These are phyloP conservation scores for Lachnellula suecica DNA, from an alignment of 2,329 filamentous ascomycete species.

Conservation along the genomic window DNA sequence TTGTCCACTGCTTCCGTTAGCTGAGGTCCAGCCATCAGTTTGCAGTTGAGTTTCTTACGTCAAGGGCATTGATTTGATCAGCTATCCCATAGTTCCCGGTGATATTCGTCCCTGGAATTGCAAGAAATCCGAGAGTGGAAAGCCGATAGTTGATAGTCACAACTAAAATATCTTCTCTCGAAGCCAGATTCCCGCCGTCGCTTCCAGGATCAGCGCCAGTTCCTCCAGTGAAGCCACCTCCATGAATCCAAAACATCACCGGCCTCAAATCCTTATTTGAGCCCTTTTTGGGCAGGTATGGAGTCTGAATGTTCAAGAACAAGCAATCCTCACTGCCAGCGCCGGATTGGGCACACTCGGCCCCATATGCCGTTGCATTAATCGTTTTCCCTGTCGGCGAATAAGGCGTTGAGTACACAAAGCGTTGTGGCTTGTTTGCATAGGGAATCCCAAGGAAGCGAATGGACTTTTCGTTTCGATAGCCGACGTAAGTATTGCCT, in stretches of 20 bases:
- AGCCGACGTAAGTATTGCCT: constrained; percentile 48
- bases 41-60: constrained; percentile 25
- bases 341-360: constrained; percentile 33
- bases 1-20: constrained; percentile 41
- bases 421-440: constrained; percentile 23
- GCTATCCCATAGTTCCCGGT: constrained; percentile 52
- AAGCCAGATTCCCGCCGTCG: constrained; percentile 30
- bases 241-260: constrained; percentile 32
- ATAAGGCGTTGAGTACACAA: constrained; percentile 43
- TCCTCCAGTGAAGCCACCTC: constrained; percentile 34
- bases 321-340: constrained; percentile 32
- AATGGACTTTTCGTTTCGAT: constrained; percentile 52
- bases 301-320: constrained; percentile 39
- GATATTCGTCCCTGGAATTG: constrained; percentile 48
- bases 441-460: constrained; percentile 34
- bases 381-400: constrained; percentile 44
- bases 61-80: constrained; percentile 49
- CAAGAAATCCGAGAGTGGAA: constrained; percentile 36
- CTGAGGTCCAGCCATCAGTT: not conserved
- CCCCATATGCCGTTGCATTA: constrained; percentile 42
- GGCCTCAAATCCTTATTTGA: constrained; percentile 32
- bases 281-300: constrained; percentile 24
- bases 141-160: constrained; percentile 30
- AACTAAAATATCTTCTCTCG: constrained; percentile 29
- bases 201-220: constrained; percentile 23